A percentile compares a stretch with the other conserved stretches of the same genome.
phyloP scores from a whole-genome alignment of 306 rosid species.

The Coriaria nepalensis region DNA sequence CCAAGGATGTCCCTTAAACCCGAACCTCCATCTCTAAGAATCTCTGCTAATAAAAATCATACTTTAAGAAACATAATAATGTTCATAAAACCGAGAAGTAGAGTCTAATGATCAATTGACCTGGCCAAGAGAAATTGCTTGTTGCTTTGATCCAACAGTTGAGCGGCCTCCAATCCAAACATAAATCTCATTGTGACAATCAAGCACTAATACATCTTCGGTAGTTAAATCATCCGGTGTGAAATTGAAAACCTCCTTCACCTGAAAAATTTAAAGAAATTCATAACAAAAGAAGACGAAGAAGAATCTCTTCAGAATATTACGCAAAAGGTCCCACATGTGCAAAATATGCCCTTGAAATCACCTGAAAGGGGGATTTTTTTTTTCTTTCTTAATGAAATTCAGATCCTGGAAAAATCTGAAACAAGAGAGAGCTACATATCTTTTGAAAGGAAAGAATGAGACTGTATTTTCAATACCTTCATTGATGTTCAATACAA shows the following conservation, averaged over 20 bases:
- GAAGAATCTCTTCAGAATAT: background rate
- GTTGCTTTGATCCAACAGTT: constrained; percentile 53
- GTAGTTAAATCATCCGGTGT: constrained; percentile 87
- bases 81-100: background rate
- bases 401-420: constrained; percentile 39
- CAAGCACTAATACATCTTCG: constrained; percentile 73
- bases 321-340: background rate
- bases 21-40: constrained; percentile 64
- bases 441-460: constrained; percentile 18
- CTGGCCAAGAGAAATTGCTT: constrained; percentile 71
- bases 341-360: constrained; percentile 53
- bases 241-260: constrained; percentile 79
- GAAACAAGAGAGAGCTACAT: constrained; percentile 38
- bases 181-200: constrained; percentile 76
- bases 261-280: constrained; percentile 40
- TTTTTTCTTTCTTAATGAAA: constrained; percentile 26
- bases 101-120: constrained; percentile 19
- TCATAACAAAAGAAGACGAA: constrained; percentile 2
- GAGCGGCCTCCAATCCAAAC: constrained; percentile 87
- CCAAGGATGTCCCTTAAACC: constrained; percentile 48
- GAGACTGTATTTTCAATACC: constrained; percentile 40
- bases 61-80: constrained; percentile 6
- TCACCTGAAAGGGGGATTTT: constrained; percentile 52
- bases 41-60: constrained; percentile 39
- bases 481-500: constrained; percentile 43